phyloP scores from a whole-genome alignment of 2,329 filamentous ascomycete genomes.

The Ophiostoma himal-ulmi region DNA sequence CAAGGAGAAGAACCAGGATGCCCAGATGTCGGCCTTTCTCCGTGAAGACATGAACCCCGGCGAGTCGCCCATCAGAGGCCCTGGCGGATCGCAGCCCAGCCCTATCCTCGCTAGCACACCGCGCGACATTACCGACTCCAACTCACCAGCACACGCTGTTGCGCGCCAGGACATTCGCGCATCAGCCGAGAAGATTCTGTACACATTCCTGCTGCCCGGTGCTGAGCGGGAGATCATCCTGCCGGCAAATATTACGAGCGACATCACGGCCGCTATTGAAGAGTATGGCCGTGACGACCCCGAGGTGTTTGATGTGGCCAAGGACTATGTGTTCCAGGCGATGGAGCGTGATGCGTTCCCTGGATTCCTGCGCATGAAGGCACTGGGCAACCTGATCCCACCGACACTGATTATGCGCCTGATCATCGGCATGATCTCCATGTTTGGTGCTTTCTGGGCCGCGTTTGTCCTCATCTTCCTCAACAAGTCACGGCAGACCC shows the following conservation, averaged over 20 bases:
- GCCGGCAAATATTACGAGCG: constrained; percentile 76
- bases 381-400: constrained; percentile 89
- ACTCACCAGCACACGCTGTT: constrained; percentile 76
- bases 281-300: constrained; percentile 89
- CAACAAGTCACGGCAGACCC: constrained; percentile 63
- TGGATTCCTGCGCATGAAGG: constrained; percentile 90
- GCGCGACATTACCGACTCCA: constrained; percentile 63
- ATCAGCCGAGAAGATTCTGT: constrained; percentile 97
- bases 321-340: constrained; percentile 98
- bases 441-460: constrained; percentile 92
- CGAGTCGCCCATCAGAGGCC: constrained; percentile 51
- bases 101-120: constrained; percentile 52
- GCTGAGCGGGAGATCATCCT: constrained; percentile 94
- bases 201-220: constrained; percentile 91
- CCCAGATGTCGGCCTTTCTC: constrained; percentile 85
- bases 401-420: constrained; percentile 80
- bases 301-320: constrained; percentile 93
- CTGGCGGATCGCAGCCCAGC: constrained; percentile 39
- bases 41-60: constrained; percentile 54
- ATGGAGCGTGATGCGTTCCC: constrained; percentile 99
- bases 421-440: constrained; percentile 74
- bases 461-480: constrained; percentile 91
- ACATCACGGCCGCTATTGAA: constrained; percentile 84
- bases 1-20: constrained; percentile 73
- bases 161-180: constrained; percentile 84